phyloP scores from a whole-genome alignment of 805 yeast genomes.

The Candida morakotiae region DNA sequence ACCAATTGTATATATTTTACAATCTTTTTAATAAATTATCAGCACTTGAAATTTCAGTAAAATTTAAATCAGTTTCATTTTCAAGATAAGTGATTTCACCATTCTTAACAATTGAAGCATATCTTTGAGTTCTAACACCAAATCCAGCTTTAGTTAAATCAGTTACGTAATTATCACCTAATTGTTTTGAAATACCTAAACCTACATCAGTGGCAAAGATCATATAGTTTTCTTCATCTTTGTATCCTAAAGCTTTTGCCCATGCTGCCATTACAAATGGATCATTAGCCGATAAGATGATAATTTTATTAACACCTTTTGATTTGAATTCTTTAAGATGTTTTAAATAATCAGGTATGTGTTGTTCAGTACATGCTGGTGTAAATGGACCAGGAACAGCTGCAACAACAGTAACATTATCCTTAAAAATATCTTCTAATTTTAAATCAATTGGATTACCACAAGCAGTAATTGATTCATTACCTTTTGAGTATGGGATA shows the following conservation, averaged over 20 bases:
- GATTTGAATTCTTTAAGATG: conserved; percentile 44
- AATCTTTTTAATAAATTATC: conserved; percentile 20
- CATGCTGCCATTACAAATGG: conserved; percentile 42
- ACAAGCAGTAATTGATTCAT: conserved; percentile 35
- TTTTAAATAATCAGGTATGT: conserved; percentile 34
- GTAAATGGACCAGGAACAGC: conserved; percentile 88
- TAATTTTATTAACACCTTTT: conserved; percentile 29
- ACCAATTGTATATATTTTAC: too few relatives aligned
- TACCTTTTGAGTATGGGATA: conserved; percentile 37
- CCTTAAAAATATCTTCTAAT: conserved; percentile 27
- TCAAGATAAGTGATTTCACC: conserved; percentile 35
- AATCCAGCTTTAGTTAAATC: conserved; percentile 44
- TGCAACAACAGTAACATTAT: conserved; percentile 62
- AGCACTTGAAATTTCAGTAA: conserved; percentile 21
- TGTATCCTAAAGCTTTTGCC: conserved; percentile 44
- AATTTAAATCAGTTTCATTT: conserved; percentile 23
- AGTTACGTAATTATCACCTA: conserved; percentile 49
- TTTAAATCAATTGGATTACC: conserved; percentile 34
- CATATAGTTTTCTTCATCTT: conserved; percentile 28
- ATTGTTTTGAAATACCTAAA: conserved; percentile 28
- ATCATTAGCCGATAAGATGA: conserved; percentile 39
- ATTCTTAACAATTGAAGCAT: conserved; percentile 62
- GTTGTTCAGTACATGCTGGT: conserved; percentile 46
- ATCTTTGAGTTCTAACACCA: conserved; percentile 48
- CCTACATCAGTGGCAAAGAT: conserved; percentile 38